Base-by-base conservation (phyloP, 768 basidiomycete species). In the Tulasnella sp. region DNA sequence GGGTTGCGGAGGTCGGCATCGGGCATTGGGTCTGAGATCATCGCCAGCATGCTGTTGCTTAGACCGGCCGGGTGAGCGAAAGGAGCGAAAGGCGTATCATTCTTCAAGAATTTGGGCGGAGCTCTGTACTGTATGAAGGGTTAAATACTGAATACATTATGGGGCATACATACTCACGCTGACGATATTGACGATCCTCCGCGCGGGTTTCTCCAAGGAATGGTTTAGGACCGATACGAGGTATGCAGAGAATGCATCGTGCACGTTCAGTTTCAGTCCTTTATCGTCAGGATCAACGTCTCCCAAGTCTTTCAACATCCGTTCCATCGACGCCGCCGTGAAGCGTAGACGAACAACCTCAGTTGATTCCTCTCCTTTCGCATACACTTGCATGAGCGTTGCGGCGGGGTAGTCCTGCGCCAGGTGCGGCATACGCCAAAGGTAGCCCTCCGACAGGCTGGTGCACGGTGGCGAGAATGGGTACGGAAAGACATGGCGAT, bases 211-310 rank as follows among this genome's bases (percentile, higher is more conserved):
- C 15, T 17, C 58, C 27, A 32, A 38, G 45, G n/a, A 32, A 15
- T 51, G 24, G 49, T 49, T 32, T 11, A 59, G 49, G 32, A 38
- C 50, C 48, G 45, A 34, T n/a, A 51, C 27, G 26, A 59, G 47
- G 24, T 59, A 59, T 19, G 58, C 58, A n/a, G 50, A n/a, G 13
- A 59, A 32, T 4, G 47, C 45, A n/a, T 59, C 58, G 13, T 21
- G 4, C n/a, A 34, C 3, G 4, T 38, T 56, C 11, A 56, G 17
- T 48, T 56, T 56, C 42, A 56, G 23, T 27, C 34, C 42, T 27
- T 51, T 8, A 32, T 21, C 42, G 21, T 27, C 51, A 21, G 32
- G 9, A 30, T 11, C 34, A 27, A n/a, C 47, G n/a, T 29, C 47
- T 21, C 34, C 32, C 21, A 26, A 26, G 1, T 11, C 27, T 2